Evolutionary conservation across 2,329 filamentous ascomycete genomes (phyloP), one percentile per base, ranked within the genome.

Genomic region (Alternaria sp.): DNA sequence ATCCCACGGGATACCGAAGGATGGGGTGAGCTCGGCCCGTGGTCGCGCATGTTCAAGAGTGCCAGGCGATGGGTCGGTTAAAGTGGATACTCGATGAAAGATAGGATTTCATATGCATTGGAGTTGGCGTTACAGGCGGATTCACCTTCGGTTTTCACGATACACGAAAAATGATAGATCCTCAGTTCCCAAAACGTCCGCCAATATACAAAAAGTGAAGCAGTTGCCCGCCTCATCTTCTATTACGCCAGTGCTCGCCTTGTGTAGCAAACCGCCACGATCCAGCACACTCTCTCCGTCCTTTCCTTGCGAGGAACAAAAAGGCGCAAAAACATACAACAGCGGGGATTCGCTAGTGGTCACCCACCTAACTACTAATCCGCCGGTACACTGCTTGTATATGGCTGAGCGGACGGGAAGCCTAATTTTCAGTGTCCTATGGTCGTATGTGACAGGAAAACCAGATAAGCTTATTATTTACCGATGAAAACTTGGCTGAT

Each of bases 21-120:
- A 63, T 94, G 91, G 91, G 92, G 91, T 28, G 90, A 93, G 68
- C 90, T 90, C 75, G 92, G 92, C 1, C 93, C 94, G 20, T 97
- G 93, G 93, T 84, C 90, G 65, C 86, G 92, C 74, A 85, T 97
- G 82, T 97, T 97, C 82, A 89, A 89, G 82, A 97, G 92, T 75
- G 93, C 92, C 6, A 90, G 94, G 77, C 87, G 89, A 78, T 97
- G 94, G 94, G 91, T 96, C 72, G 92, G 92, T n/a, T 64, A 50
- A 36, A 58, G 53, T 20, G 34, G n/a, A 27, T 20, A n/a, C 20
- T 20, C 40, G 38, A n/a, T 4, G 18, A 28, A 8, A 27, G 25
- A 27, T 22, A 20, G 10, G 51, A 34, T 16, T 32, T 12, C 10
- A 38, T 28, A 45, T 54, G 51, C 51, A 54, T 54, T 30, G 40